Base-by-base conservation (phyloP, 192 early-diverging fungal species). In the Coemansia sp. region DNA sequence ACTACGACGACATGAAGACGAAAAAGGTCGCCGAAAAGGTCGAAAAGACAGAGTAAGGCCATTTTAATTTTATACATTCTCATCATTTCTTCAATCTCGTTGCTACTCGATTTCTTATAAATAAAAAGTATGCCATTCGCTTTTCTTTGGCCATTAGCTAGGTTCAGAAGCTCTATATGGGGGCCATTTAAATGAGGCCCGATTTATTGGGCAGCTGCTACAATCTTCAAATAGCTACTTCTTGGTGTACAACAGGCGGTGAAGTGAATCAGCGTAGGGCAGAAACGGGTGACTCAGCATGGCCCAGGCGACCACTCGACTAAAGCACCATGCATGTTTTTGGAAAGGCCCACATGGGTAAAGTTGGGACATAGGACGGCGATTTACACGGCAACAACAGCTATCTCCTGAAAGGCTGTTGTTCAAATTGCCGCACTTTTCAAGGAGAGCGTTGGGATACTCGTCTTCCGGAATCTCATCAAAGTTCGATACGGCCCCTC, bases 1-100 rank as follows among this genome's bases (percentile, higher is more conserved):
- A 82, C 79, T 82, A 82, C 66, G 72, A 76, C 46, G 59, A 55
- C 34, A 63, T 76, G 66, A 74, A 71, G 70, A 34, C 61, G 36
- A 53, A 58, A 39, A 63, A 57, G 59, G 51, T 66, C 16, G 63
- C 59, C 51, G 69, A 76, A 39, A 60, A 76, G 63, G 40, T 61
- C 20, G 60, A 60, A 64, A 69, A 72, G 64, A 48, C 63, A 20
- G 64, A 77, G 56, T 69, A 66, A 63, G 53, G 24, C 14, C 24
- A 51, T 18, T 33, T n/a, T 10, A 16, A 31, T 33, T 28, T 33
- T 28, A 50, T 31, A n/a, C 26, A 33, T 6, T 14, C 21, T 48
- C 10, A 60, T 37, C 24, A 28, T 24, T 40, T 65, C 38, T 65
- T 63, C 34, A 28, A 23, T 53, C n/a, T 55, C 24, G 24, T 48